Base-by-base conservation (phyloP, 1,284 basidiomycete species). In the Malassezia equina region DNA sequence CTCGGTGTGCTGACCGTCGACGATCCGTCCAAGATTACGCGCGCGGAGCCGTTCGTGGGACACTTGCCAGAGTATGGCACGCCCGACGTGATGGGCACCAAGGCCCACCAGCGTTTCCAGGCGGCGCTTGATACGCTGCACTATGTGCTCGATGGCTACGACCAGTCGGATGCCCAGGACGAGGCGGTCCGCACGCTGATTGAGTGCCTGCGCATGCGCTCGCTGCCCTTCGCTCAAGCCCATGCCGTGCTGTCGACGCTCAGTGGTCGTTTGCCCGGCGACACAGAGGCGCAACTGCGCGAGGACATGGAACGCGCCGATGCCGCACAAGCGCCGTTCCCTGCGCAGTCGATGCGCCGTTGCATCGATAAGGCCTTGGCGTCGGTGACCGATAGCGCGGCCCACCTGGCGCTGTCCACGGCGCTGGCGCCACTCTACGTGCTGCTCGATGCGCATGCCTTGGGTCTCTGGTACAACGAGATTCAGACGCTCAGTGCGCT, bases 21-120 rank as follows among this genome's bases (percentile, higher is more conserved):
- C 74, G 93, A 98, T 76, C 94, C 94, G 32, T 82, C 85, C 65
- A 90, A 90, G 62, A 94, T 98, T 70, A 94, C 90, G 76, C 93
- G 96, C 69, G 94, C 94, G 59, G 95, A 91, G 78, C 93, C 93
- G 1, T 98, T 96, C 76, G 89, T 91, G 69, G 90, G 90, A 48
- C 85, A 90, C 51, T 82, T 98, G 25, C 61, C 61, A 40, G 69
- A 71, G 47, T 65, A 63, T 36, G 71, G 93, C 53, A 78, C 83
- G 32, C 90, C 91, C 43, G 84, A 83, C 66, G 85, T 95, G 62
- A 78, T 86, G 62, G 93, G 91, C 49, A 86, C 81, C 78, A 95
- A 93, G 78, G 83, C 90, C 33, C 85, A 95, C 75, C 94, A 98
- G 76, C 84, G 83, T 58, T 84, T 90, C 63, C 79, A 81, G 58